Percentiles rank a stretch among this genome's conserved stretches.
Evolutionary conservation across 345 rosid genomes (phyloP).

Genomic region (Sapria himalayana): DNA sequence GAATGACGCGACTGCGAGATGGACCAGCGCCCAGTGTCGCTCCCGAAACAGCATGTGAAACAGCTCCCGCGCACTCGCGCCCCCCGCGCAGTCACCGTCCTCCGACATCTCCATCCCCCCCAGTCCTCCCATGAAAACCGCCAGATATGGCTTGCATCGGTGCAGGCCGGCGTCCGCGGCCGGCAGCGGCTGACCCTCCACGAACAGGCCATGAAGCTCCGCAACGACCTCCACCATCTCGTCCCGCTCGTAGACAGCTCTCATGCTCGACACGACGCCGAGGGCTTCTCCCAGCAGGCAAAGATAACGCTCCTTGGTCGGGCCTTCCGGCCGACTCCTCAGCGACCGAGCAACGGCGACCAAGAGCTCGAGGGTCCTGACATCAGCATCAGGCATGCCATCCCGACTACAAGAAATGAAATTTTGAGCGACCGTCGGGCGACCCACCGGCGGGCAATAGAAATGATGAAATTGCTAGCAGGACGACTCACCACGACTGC

Average conservation of each 20-base stretch:
- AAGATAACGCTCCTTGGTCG: slow-evolving; percentile 11
- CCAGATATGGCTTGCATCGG: slow-evolving; percentile 41
- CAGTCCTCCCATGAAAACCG: slow-evolving; percentile 55
- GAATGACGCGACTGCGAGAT: slow-evolving; percentile 52
- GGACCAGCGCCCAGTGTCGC: slow-evolving; percentile 61
- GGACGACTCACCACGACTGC: slow-evolving; percentile 46
- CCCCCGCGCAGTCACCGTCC: slow-evolving; percentile 36
- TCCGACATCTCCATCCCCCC: slow-evolving; percentile 39
- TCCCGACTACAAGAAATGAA: slow-evolving; percentile 30
- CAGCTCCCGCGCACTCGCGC: slow-evolving; percentile 50
- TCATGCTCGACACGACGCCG: slow-evolving; percentile 27
- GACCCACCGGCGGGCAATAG: not conserved
- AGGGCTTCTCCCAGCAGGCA: slow-evolving; percentile 37
- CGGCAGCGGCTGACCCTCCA: slow-evolving; percentile 15
- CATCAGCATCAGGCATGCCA: slow-evolving; percentile 24
- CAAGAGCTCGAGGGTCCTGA: slow-evolving; percentile 46
- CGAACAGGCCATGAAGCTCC: slow-evolving; percentile 48
- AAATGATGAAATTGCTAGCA: too few species aligned
- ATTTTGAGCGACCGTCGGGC: not conserved
- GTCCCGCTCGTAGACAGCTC: slow-evolving; percentile 26
- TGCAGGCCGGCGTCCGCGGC: slow-evolving; percentile 18
- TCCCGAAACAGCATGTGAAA: slow-evolving; percentile 60
- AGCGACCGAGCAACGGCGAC: slow-evolving; percentile 19
- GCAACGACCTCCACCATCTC: slow-evolving; percentile 43
- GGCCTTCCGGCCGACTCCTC: slow-evolving; percentile 16